Conservation (phyloP, 2,329 filamentous ascomycete genomes). For the Chrysoporthe austroafricana region DNA sequence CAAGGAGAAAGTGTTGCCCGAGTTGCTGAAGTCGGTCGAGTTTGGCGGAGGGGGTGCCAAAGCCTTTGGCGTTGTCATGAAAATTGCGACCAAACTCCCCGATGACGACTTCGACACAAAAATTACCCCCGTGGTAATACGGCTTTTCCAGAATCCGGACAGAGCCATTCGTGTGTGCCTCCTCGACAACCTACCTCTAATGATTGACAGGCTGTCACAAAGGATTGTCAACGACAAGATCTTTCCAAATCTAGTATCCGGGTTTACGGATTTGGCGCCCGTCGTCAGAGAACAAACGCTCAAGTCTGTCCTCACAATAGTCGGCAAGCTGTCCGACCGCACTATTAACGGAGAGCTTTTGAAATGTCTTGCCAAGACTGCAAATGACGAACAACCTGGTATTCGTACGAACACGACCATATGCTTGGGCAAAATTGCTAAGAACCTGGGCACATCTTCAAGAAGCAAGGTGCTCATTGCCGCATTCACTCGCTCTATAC, state of each 20-base stretch:
- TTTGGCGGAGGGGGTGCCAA: conserved; percentile 95
- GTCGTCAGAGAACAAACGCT: conserved; percentile 94
- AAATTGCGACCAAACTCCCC: conserved; percentile 84
- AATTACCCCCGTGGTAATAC: conserved; percentile 83
- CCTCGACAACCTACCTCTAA: conserved; percentile 82
- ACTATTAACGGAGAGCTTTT: conserved; percentile 92
- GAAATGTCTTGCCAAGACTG: conserved; percentile 89
- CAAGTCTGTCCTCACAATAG: conserved; percentile 86
- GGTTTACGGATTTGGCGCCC: conserved; percentile 89
- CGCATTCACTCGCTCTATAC: conserved; percentile 84
- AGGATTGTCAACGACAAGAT: conserved; percentile 95
- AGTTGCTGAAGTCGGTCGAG: conserved; percentile 97
- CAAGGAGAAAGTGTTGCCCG: conserved; percentile 93
- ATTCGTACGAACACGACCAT: conserved; percentile 99
- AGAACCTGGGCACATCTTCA: conserved; percentile 77
- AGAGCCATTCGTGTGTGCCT: conserved; percentile 89
- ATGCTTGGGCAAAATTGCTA: conserved; percentile 93
- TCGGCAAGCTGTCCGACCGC: conserved; percentile 87
- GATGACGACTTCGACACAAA: conserved; percentile 87
- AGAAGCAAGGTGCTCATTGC: conserved; percentile 90
- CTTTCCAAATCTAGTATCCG: conserved; percentile 92
- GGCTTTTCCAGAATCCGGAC: conserved; percentile 89
- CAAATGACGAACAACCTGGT: conserved; percentile 95
- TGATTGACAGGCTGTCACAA: conserved; percentile 88
- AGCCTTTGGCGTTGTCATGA: conserved; percentile 85